A percentile compares a stretch with the other conserved stretches of the same genome.
phyloP scores from a whole-genome alignment of 1,284 basidiomycete species.

The Naganishia sp. region DNA sequence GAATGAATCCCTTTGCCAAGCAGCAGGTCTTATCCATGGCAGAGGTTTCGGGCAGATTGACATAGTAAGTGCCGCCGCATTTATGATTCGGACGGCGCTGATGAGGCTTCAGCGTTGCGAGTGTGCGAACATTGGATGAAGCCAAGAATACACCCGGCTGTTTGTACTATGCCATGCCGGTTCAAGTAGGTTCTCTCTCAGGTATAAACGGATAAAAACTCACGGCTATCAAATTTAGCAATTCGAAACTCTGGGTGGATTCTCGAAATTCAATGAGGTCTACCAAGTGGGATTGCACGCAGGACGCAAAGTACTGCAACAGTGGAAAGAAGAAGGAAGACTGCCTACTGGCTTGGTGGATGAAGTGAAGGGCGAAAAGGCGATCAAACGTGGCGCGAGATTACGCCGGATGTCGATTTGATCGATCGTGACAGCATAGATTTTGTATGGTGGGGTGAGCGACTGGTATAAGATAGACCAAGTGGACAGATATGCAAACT shows the following conservation, averaged over 20 bases:
- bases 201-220: conserved; percentile 29
- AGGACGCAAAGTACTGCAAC: conserved; percentile 69
- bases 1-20: conserved; percentile 77
- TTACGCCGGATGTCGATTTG: conserved; percentile 37
- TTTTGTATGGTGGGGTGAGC: neutral
- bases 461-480: no score
- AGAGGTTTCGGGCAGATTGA: conserved; percentile 91
- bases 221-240: conserved; percentile 32
- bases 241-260: conserved; percentile 52
- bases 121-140: conserved; percentile 90
- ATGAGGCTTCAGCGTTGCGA: conserved; percentile 71
- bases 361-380: conserved; percentile 43
- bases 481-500: no score
- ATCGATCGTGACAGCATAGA: neutral
- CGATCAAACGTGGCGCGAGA: conserved; percentile 43
- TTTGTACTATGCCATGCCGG: conserved; percentile 93
- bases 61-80: conserved; percentile 68
- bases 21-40: conserved; percentile 86
- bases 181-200: conserved; percentile 66
- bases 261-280: conserved; percentile 58
- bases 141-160: conserved; percentile 86
- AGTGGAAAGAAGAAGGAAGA: conserved; percentile 78
- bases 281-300: conserved; percentile 78
- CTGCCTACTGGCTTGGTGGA: conserved; percentile 70
- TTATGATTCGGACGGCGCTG: neutral